A percentile compares a stretch with the other conserved stretches of the same genome.
phyloP scores from a whole-genome alignment of 2,329 filamentous ascomycete genomes.

The Lachnellula cervina region DNA sequence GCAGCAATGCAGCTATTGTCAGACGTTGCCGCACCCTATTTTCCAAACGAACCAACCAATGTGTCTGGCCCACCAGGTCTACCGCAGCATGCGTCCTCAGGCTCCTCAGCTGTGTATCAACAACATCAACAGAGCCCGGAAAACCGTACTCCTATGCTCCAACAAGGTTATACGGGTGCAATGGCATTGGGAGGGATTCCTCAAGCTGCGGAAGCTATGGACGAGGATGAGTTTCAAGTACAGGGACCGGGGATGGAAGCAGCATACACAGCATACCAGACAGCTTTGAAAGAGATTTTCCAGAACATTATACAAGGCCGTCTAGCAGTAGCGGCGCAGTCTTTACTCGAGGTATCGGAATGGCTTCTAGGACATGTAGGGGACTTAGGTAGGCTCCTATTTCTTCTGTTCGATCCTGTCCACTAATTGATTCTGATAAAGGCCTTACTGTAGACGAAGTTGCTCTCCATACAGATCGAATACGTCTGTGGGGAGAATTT shows the following conservation, averaged over 20 bases:
- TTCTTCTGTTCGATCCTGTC: constrained; percentile 25
- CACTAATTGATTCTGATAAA: constrained; percentile 42
- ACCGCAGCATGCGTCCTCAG: constrained; percentile 46
- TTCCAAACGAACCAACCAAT: constrained; percentile 61
- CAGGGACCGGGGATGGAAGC: constrained; percentile 53
- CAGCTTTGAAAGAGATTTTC: constrained; percentile 57
- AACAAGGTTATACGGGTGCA: constrained; percentile 43
- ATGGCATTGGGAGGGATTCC: constrained; percentile 46
- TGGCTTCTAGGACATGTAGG: constrained; percentile 63
- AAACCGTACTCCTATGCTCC: constrained; percentile 51
- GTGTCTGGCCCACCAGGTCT: constrained; percentile 52
- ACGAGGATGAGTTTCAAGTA: constrained; percentile 54
- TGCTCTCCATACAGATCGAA: constrained; percentile 65
- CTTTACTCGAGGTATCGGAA: constrained; percentile 57
- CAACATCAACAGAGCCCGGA: constrained; percentile 48
- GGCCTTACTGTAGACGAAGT: constrained; percentile 82
- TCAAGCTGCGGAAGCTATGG: constrained; percentile 43
- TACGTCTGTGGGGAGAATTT: constrained; percentile 89
- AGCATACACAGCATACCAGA: constrained; percentile 62
- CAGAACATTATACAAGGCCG: constrained; percentile 55
- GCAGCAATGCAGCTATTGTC: constrained; percentile 73
- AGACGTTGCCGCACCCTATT: constrained; percentile 72
- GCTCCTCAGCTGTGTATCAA: constrained; percentile 56
- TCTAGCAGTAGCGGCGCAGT: constrained; percentile 53
- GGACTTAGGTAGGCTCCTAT: constrained; percentile 54